Conservation (phyloP, 2,329 filamentous ascomycete species). For the Fusarium fujikuroi region DNA sequence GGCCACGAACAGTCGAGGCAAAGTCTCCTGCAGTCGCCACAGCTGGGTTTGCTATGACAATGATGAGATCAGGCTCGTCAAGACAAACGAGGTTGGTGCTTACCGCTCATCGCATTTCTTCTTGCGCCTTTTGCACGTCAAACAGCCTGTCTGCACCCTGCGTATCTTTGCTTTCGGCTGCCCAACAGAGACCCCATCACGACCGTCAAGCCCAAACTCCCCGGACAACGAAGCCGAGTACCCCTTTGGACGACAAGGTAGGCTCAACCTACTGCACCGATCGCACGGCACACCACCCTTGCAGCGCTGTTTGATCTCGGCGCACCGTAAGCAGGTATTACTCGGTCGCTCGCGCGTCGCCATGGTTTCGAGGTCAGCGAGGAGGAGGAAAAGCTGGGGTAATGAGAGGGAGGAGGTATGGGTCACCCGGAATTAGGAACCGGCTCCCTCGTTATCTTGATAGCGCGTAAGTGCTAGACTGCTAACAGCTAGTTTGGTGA, state of each 20-base stretch:
- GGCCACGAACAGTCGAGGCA: not conserved
- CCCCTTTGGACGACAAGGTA: not conserved
- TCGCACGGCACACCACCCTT: conserved; percentile 1
- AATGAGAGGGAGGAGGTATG: not conserved
- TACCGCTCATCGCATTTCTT: conserved; percentile 9
- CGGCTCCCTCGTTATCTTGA: conserved; percentile 8
- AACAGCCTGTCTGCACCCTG: not conserved
- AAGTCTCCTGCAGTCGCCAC: conserved; percentile 2
- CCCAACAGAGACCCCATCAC: not conserved
- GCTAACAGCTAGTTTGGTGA: not conserved
- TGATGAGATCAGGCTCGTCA: not conserved
- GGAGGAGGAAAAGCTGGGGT: conserved; percentile 1
- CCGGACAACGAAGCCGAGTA: not conserved
- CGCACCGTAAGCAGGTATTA: not conserved
- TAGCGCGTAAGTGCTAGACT: not conserved
- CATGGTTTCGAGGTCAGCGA: not conserved
- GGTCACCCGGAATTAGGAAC: conserved; percentile 4
- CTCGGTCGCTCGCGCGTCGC: not conserved
- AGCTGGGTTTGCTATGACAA: not conserved
- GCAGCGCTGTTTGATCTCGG: conserved; percentile 8
- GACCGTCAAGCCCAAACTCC: not conserved
- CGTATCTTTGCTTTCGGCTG: not conserved
- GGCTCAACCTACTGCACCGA: not conserved
- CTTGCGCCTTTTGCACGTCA: conserved; percentile 8
- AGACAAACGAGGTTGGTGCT: not conserved